Evolutionary conservation across 1,139 yeast species (phyloP).

Genomic region (Pichia sp.): DNA sequence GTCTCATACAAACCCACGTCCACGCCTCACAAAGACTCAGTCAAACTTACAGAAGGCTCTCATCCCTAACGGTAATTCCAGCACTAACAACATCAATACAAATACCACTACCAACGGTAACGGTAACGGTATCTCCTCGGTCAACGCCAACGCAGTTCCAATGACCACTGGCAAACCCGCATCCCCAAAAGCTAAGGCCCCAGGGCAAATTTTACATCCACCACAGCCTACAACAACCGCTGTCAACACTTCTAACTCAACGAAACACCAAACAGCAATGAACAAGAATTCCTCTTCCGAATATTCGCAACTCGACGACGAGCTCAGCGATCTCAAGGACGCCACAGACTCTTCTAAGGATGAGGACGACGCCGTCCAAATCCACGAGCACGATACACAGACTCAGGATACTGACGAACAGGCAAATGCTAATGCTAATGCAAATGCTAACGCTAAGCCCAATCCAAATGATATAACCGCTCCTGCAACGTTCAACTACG

Average conservation of each 20-base stretch:
- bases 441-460: slow-evolving; percentile 9
- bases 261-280: too few relatives aligned
- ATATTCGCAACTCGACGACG: slow-evolving; percentile 11
- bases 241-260: too few relatives aligned
- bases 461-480: too few relatives aligned
- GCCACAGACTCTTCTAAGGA: slow-evolving; percentile 28
- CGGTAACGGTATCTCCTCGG: too few relatives aligned
- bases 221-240: too few relatives aligned
- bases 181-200: too few relatives aligned
- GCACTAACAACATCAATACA: slow-evolving; percentile 4
- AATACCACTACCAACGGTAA: background rate
- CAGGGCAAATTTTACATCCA: too few relatives aligned
- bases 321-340: slow-evolving; percentile 25
- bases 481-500: slow-evolving; percentile 1
- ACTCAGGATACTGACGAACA: slow-evolving; percentile 14
- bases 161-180: too few relatives aligned
- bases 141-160: too few relatives aligned
- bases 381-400: slow-evolving; percentile 11
- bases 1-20: slow-evolving; percentile 8
- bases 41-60: slow-evolving; percentile 27
- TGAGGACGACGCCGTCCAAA: slow-evolving; percentile 23
- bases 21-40: slow-evolving; percentile 25
- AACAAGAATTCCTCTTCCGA: too few relatives aligned
- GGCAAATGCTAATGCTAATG: slow-evolving; percentile 5
- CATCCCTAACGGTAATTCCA: slow-evolving; percentile 8